These are phyloP conservation scores for Hericium rajendrae DNA, from an alignment of 768 basidiomycete genomes.

Conservation along the genomic window DNA sequence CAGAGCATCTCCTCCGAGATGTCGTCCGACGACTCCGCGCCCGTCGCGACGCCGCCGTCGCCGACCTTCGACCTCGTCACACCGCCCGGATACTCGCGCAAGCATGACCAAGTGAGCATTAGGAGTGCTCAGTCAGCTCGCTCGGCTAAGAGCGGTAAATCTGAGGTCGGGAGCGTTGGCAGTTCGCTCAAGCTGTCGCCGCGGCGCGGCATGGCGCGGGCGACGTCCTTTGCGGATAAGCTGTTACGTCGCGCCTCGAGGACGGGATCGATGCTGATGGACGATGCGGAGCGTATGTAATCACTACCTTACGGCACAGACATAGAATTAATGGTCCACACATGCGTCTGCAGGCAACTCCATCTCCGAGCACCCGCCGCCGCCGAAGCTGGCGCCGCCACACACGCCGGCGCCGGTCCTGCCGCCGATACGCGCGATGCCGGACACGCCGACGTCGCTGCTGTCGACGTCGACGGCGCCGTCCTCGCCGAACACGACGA, in stretches of 20 bases:
- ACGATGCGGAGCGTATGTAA: constrained; percentile 1
- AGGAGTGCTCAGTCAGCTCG: constrained; percentile 12
- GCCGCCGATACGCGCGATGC: constrained; percentile 15
- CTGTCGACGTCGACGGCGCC: constrained; percentile 28
- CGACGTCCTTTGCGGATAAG: constrained; percentile 13
- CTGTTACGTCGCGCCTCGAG: constrained; percentile 11
- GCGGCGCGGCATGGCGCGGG: constrained; percentile 12
- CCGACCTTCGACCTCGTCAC: constrained; percentile 18
- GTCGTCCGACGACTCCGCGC: constrained; percentile 60
- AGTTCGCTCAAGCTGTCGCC: constrained; percentile 12
- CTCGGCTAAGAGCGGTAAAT: constrained; percentile 10
- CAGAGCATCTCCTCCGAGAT: constrained; percentile 53
- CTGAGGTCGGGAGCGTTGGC: constrained; percentile 4
- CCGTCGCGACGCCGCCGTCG: constrained; percentile 51
- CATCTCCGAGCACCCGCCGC: constrained; percentile 7
- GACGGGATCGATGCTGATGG: constrained; percentile 12
- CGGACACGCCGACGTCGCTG: constrained; percentile 26
- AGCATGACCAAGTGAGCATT: constrained; percentile 17
- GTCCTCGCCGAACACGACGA: constrained; percentile 31
- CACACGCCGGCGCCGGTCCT: background rate
- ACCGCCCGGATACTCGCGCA: constrained; percentile 9
- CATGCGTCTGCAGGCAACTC: constrained; percentile 2
- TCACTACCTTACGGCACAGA: background rate
- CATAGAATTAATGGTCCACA: background rate
- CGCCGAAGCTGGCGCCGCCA: constrained; percentile 2